Evolutionary conservation across 768 basidiomycete genomes (phyloP).

Genomic region (Suillus occidentalis): DNA sequence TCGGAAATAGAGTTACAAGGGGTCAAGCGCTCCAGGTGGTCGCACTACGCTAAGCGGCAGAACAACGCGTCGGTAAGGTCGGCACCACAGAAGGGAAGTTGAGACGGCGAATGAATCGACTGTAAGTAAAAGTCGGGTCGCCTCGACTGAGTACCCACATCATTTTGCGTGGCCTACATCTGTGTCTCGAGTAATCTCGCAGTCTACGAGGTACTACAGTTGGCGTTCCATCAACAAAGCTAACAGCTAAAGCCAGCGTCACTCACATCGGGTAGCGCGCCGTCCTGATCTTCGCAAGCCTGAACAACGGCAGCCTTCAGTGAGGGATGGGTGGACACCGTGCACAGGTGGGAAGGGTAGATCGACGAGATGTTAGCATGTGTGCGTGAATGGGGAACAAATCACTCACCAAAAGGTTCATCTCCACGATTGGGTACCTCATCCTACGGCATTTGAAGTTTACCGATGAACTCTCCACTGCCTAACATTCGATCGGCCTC

Average conservation of each 20-base stretch:
- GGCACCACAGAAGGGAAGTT: conserved; percentile 74
- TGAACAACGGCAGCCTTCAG: too few relatives aligned
- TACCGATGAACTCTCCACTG: not conserved
- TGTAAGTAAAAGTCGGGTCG: conserved; percentile 82
- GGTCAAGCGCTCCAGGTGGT: conserved; percentile 84
- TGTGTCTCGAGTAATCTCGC: too few relatives aligned
- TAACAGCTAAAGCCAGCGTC: too few relatives aligned
- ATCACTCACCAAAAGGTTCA: not conserved
- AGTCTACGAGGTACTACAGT: too few relatives aligned
- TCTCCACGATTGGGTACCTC: not conserved
- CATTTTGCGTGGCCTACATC: conserved; percentile 47
- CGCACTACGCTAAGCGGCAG: conserved; percentile 67
- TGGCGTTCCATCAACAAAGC: too few relatives aligned
- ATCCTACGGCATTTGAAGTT: not conserved
- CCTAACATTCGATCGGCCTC: not conserved
- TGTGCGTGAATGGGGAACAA: not conserved
- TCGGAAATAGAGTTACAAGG: conserved; percentile 73
- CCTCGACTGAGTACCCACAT: conserved; percentile 62
- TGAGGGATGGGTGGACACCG: too few relatives aligned
- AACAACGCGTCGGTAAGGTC: conserved; percentile 77
- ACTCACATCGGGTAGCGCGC: too few relatives aligned
- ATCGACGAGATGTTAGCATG: too few relatives aligned
- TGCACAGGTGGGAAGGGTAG: too few relatives aligned
- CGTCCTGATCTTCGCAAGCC: too few relatives aligned
- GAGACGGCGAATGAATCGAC: conserved; percentile 84